Conservation (phyloP, 768 basidiomycete genomes). For the Trametes meyenii region DNA sequence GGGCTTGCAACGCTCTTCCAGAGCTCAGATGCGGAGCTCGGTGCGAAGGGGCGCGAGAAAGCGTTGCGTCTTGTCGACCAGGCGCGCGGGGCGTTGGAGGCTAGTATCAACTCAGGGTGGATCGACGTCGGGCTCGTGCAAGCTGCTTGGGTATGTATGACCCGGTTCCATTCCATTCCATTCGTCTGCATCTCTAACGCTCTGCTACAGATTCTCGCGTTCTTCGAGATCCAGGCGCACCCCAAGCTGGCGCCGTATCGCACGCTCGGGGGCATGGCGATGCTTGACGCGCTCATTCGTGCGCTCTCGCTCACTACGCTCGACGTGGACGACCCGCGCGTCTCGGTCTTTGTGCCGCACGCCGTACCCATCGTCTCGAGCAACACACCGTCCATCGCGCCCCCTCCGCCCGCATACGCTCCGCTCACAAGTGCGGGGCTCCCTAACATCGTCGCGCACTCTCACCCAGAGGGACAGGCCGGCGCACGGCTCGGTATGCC, state of each 20-base stretch:
- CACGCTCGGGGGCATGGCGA: slow-evolving; percentile 53
- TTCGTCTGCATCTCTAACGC: background rate
- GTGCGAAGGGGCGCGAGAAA: slow-evolving; percentile 48
- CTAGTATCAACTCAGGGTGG: slow-evolving; percentile 69
- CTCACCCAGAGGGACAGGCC: background rate
- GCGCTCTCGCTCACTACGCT: slow-evolving; percentile 56
- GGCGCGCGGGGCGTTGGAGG: slow-evolving; percentile 69
- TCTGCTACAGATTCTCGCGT: slow-evolving; percentile 54
- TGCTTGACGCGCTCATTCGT: slow-evolving; percentile 73
- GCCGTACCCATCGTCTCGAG: slow-evolving; percentile 6
- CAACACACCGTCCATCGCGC: background rate
- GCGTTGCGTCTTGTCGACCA: slow-evolving; percentile 65
- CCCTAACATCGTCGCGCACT: too few relatives aligned
- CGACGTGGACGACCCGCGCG: slow-evolving; percentile 44
- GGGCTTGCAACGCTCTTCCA: slow-evolving; percentile 67
- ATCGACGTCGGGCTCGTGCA: slow-evolving; percentile 74
- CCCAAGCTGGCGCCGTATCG: slow-evolving; percentile 57
- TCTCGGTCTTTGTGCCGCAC: slow-evolving; percentile 23
- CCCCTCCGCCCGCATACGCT: background rate
- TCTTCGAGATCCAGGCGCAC: slow-evolving; percentile 74
- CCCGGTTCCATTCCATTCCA: too few relatives aligned
- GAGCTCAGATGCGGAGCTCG: slow-evolving; percentile 63
- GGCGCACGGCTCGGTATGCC: background rate
- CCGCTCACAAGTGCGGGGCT: too few relatives aligned
- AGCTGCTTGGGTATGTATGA: slow-evolving; percentile 55